Evolutionary conservation across 2,329 filamentous ascomycete genomes (phyloP).

Genomic region (Beauveria caledonica): DNA sequence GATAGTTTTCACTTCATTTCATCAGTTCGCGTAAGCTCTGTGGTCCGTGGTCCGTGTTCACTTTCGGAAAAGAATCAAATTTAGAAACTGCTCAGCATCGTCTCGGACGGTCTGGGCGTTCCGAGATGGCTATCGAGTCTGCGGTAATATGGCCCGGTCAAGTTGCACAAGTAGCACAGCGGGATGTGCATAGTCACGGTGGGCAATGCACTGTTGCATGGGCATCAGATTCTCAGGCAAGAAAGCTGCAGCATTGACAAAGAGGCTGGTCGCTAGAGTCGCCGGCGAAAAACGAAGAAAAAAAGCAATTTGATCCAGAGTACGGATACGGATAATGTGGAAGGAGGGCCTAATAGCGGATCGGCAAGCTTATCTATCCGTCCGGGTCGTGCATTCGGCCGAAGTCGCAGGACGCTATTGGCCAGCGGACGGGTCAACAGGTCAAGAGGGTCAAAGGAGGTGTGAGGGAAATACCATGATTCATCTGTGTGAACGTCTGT

Average conservation of each 20-base stretch:
- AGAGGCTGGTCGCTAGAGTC: background rate
- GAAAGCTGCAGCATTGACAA: background rate
- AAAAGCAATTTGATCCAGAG: background rate
- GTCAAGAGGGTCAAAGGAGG: background rate
- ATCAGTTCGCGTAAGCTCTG: too few relatives aligned
- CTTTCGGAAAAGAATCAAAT: background rate
- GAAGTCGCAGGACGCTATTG: background rate
- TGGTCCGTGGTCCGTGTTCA: background rate
- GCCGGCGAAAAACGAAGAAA: background rate
- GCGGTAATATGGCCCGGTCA: background rate
- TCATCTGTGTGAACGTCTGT: background rate
- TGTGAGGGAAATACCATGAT: conserved; percentile 4
- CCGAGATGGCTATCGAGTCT: background rate
- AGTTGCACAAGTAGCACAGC: background rate
- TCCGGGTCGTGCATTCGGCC: background rate
- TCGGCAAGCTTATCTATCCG: conserved; percentile 5
- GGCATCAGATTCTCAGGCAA: background rate
- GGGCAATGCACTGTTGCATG: background rate
- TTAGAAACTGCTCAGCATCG: background rate
- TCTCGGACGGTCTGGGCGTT: background rate
- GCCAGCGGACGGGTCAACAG: background rate
- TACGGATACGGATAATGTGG: too few relatives aligned
- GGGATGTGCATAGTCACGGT: background rate
- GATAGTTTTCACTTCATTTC: too few relatives aligned
- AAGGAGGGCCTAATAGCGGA: background rate